A percentile compares a stretch with the other conserved stretches of the same genome.
These are phyloP conservation scores for Pedinophyceae sp. DNA, from an alignment of 139 green algal species.

Conservation along the genomic window DNA sequence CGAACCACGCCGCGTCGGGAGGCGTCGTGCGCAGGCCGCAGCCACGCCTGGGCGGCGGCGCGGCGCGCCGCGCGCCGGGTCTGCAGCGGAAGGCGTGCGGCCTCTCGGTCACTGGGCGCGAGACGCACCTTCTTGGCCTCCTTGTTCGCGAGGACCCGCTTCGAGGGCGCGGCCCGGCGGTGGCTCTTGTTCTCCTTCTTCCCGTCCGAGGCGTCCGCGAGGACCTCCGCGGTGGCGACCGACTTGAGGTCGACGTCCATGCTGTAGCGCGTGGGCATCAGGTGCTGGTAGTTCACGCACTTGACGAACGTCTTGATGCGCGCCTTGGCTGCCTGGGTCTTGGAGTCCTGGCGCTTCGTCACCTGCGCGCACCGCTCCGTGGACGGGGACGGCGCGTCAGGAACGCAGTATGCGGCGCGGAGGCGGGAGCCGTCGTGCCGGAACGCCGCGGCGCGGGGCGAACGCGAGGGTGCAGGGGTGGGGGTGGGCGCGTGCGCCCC, in stretches of 20 bases:
- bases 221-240: constrained; percentile 55
- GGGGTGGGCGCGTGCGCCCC: no score
- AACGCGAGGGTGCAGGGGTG: no score
- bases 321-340: constrained; percentile 38
- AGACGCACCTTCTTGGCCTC: constrained; percentile 77
- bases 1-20: no score
- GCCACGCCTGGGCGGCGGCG: no score
- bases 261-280: constrained; percentile 98
- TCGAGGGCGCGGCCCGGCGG: neutral
- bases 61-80: no score
- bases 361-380: constrained; percentile 11
- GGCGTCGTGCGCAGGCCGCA: no score
- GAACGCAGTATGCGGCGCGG: no score
- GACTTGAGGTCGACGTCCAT: constrained; percentile 88
- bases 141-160: neutral
- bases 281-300: constrained; percentile 97
- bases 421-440: no score
- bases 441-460: no score
- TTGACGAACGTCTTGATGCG: constrained; percentile 88
- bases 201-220: constrained; percentile 75
- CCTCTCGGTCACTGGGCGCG: no score
- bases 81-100: no score
- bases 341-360: constrained; percentile 27
- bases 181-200: constrained; percentile 58
- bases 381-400: no score